Base-by-base conservation (phyloP, 352 stramenopile species). In the Globisporangium okanoganense region DNA sequence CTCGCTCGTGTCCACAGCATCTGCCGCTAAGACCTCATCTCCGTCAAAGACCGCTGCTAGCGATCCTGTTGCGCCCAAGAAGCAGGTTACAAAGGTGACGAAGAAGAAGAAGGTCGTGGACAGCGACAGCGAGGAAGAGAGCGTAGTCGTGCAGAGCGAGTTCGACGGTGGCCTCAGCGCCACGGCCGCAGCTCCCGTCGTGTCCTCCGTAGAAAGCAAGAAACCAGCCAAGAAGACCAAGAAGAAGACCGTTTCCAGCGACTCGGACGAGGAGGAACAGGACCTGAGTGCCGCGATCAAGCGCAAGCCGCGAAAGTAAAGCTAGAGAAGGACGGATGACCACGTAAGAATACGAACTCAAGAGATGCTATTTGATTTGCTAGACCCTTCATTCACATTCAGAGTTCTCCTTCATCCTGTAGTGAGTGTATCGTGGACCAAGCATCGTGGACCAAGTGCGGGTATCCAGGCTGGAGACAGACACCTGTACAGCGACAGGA, bases 281-380 rank as follows among this genome's bases (percentile, higher is more conserved):
- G 80, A 94, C 59, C 59, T 94, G 57, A 82, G 72, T 54, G 76
- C 80, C 6, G 85, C 85, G 43, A 78, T 94, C 55, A 94, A 91
- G 71, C 78, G 75, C 66, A 93, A 93, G 61, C 58, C 58, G 12
- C 58, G 51, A 27, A 69, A 69, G 52, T 66, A 49, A 18, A 25
- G 31, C 49, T n/a, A n/a, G 18, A 33, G 16, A 56, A 25, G n/a
- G 57, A 52, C 24, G 31, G 40, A 29, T 35, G 5, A 22, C 20
- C 45, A 62, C 10, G 14, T 31, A 31, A 60, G 38, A n/a, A 49
- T 13, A 49, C 7, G 20, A 49, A 27, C 6, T 14, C 43, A 49
- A 27, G 40, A 45, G 40, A 45, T n/a, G 43, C 43, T 49, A 49
- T 49, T 49, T 56, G 31, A 40, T 56, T 43, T 56, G 49, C 49